phyloP scores from a whole-genome alignment of 2,329 filamentous ascomycete species.

The Aspergillus bombycis region DNA sequence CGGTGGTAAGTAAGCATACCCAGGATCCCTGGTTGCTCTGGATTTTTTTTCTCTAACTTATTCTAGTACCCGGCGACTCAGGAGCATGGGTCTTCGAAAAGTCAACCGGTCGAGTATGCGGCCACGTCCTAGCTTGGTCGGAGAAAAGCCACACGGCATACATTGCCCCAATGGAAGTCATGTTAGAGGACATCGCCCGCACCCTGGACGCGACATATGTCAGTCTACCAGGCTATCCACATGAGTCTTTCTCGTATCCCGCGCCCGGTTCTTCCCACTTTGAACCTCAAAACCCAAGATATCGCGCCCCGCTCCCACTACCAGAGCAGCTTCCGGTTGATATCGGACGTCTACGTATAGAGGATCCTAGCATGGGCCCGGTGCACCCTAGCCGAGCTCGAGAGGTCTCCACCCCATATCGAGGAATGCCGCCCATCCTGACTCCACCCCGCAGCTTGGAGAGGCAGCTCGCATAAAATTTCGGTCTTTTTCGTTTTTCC shows the following conservation, averaged over 20 bases:
- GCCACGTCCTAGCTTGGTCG: slow-evolving; percentile 89
- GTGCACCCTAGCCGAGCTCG: slow-evolving; percentile 24
- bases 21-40: slow-evolving; percentile 2
- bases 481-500: neutral
- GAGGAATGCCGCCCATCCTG: slow-evolving; percentile 31
- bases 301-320: slow-evolving; percentile 26
- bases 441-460: slow-evolving; percentile 40
- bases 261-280: slow-evolving; percentile 21
- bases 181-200: slow-evolving; percentile 81
- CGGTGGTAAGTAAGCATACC: slow-evolving; percentile 48
- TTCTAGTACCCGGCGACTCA: slow-evolving; percentile 77
- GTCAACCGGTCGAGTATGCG: slow-evolving; percentile 76
- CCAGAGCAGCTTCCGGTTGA: slow-evolving; percentile 33
- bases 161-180: slow-evolving; percentile 91
- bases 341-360: slow-evolving; percentile 28
- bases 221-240: slow-evolving; percentile 63
- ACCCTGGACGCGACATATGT: slow-evolving; percentile 72
- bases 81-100: slow-evolving; percentile 92
- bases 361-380: slow-evolving; percentile 22
- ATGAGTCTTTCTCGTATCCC: slow-evolving; percentile 29
- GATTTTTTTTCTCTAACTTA: slow-evolving; percentile 14
- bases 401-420: slow-evolving; percentile 31
- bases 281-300: slow-evolving; percentile 25
- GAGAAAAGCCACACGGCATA: slow-evolving; percentile 80
- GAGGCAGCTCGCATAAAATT: slow-evolving; percentile 41